Evolutionary conservation across 371 early-diverging fungal species (phyloP).

Genomic region (Lichtheimia ornata): DNA sequence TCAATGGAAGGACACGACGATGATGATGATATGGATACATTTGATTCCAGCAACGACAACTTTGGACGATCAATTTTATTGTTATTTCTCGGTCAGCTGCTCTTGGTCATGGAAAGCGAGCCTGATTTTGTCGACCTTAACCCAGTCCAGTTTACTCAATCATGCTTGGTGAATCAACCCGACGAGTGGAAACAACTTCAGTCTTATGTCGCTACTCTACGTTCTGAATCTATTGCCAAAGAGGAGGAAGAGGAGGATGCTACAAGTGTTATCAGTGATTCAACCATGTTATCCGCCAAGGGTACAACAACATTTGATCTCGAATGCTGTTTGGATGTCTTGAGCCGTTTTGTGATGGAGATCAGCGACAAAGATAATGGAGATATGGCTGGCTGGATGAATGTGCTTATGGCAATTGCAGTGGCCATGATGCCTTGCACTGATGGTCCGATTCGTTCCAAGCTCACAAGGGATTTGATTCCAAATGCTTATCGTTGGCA

Average conservation of each 20-base stretch:
- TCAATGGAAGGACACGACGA: conserved; percentile 16
- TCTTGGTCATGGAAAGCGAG: conserved; percentile 37
- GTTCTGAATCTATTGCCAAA: background rate
- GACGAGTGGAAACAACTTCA: conserved; percentile 20
- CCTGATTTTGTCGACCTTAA: conserved; percentile 50
- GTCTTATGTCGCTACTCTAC: background rate
- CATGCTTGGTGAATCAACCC: conserved; percentile 8
- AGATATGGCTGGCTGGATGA: conserved; percentile 31
- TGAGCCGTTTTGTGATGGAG: conserved; percentile 31
- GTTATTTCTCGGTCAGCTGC: conserved; percentile 29
- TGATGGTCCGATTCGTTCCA: conserved; percentile 31
- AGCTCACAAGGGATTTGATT: conserved; percentile 37
- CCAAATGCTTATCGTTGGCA: conserved; percentile 44
- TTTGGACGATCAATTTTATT: conserved; percentile 17
- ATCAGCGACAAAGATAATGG: conserved; percentile 21
- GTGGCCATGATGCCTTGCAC: conserved; percentile 49
- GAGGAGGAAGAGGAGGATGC: conserved; percentile 16
- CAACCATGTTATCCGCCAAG: background rate
- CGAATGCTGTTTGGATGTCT: conserved; percentile 38
- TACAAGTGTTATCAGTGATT: conserved; percentile 13
- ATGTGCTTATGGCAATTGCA: conserved; percentile 35
- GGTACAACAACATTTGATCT: conserved; percentile 30
- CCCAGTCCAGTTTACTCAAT: conserved; percentile 30
- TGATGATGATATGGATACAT: conserved; percentile 9
- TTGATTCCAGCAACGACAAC: conserved; percentile 18